These are phyloP conservation scores for Salvia miltiorrhiza DNA, from an alignment of 257 asterid genomes.

Conservation along the genomic window DNA sequence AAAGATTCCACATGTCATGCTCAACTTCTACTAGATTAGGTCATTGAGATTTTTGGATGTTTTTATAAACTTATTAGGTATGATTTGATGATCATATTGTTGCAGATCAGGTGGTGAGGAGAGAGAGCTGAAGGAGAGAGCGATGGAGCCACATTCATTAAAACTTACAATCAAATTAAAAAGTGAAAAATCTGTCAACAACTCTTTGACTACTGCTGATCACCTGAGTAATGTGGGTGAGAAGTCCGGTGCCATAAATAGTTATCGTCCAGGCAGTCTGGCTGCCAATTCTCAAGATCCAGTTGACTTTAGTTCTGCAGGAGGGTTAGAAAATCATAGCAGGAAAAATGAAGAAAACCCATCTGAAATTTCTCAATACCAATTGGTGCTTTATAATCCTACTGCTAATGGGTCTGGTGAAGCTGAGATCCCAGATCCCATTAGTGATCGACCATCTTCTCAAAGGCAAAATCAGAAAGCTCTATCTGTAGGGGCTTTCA, in stretches of 20 bases:
- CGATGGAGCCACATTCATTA: slow-evolving; percentile 35
- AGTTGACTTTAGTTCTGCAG: slow-evolving; percentile 22
- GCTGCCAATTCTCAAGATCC: slow-evolving; percentile 32
- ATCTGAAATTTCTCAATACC: slow-evolving; percentile 44
- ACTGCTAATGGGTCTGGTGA: slow-evolving; percentile 32
- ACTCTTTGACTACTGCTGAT: slow-evolving; percentile 25
- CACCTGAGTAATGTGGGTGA: slow-evolving; percentile 24
- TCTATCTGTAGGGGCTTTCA: slow-evolving; percentile 71
- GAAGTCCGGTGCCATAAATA: slow-evolving; percentile 25
- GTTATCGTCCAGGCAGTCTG: slow-evolving; percentile 18
- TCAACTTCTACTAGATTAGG: neutral
- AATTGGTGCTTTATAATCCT: slow-evolving; percentile 68
- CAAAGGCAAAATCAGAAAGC: slow-evolving; percentile 36
- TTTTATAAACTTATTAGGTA: neutral
- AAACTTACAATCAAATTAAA: slow-evolving; percentile 43
- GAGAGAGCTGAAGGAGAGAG: neutral
- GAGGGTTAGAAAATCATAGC: slow-evolving; percentile 32
- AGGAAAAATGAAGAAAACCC: slow-evolving; percentile 39
- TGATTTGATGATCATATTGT: slow-evolving; percentile 17
- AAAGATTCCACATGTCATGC: slow-evolving; percentile 1
- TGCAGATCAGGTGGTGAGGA: slow-evolving; percentile 18
- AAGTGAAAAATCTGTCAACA: slow-evolving; percentile 25
- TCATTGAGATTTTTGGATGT: neutral
- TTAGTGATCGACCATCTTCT: slow-evolving; percentile 23
- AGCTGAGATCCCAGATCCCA: slow-evolving; percentile 28